These are phyloP conservation scores for Calonectria pteridis DNA, from an alignment of 2,329 filamentous ascomycete species.

Conservation along the genomic window DNA sequence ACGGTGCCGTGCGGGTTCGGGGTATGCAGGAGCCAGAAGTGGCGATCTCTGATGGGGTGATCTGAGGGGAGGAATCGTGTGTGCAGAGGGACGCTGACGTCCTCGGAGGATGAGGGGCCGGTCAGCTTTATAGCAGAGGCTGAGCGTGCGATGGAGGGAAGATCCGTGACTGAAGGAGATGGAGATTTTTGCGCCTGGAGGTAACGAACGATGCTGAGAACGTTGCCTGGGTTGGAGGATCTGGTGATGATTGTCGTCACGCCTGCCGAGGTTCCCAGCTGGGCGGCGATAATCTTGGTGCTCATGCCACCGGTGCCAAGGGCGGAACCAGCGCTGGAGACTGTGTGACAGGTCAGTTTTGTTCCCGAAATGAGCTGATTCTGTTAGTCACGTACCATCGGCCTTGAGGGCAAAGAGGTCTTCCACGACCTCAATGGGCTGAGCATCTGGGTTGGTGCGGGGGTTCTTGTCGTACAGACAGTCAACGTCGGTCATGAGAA, in stretches of 20 bases:
- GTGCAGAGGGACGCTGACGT: conserved; percentile 72
- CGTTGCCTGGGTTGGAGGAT: conserved; percentile 93
- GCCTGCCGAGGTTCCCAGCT: conserved; percentile 91
- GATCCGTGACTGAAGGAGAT: conserved; percentile 22
- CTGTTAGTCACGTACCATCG: conserved; percentile 69
- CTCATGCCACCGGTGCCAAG: conserved; percentile 97
- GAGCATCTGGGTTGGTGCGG: conserved; percentile 84
- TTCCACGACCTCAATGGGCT: conserved; percentile 91
- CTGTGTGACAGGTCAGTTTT: conserved; percentile 55
- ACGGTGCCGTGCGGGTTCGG: conserved; percentile 90
- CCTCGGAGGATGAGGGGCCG: conserved; percentile 42
- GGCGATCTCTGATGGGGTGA: conserved; percentile 89
- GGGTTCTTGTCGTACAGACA: conserved; percentile 98
- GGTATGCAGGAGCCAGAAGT: conserved; percentile 97
- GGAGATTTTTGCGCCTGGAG: conserved; percentile 36
- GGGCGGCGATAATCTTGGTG: conserved; percentile 95
- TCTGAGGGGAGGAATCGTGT: conserved; percentile 91
- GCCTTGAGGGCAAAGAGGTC: conserved; percentile 87
- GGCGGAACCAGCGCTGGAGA: conserved; percentile 88
- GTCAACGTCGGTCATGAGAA: conserved; percentile 99
- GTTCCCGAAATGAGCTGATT: background rate
- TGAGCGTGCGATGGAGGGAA: conserved; percentile 52
- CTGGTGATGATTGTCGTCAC: conserved; percentile 96
- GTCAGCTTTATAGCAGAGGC: conserved; percentile 57
- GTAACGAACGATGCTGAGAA: conserved; percentile 86